Percentiles rank a stretch among this genome's conserved stretches.
phyloP scores from a whole-genome alignment of 805 yeast species.

The Candida dajiaensis region DNA sequence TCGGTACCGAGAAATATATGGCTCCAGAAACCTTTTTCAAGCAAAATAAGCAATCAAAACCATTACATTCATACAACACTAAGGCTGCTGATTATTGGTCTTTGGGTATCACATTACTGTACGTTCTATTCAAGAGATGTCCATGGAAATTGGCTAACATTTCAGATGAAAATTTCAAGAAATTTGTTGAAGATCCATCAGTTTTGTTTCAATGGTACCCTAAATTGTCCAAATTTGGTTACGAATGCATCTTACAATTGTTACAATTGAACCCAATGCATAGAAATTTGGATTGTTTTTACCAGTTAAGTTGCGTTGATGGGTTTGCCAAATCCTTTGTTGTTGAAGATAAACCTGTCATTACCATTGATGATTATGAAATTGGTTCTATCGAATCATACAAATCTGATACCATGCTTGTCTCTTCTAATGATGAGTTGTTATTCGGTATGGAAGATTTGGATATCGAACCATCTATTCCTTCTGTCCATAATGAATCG shows the following conservation, averaged over 20 bases:
- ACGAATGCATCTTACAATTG: conserved; percentile 59
- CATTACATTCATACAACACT: conserved; percentile 47
- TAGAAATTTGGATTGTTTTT: conserved; percentile 42
- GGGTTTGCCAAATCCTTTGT: conserved; percentile 6
- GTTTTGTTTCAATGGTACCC: conserved; percentile 73
- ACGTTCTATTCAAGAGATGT: conserved; percentile 74
- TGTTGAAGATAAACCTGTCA: neutral
- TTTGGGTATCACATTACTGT: conserved; percentile 72
- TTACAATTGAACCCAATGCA: conserved; percentile 60
- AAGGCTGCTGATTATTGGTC: conserved; percentile 85
- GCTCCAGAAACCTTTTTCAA: conserved; percentile 81
- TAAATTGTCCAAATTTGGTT: conserved; percentile 64
- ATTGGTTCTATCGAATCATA: neutral
- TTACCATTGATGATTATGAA: conserved; percentile 1
- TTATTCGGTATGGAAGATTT: conserved; percentile 12
- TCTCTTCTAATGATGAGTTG: conserved; percentile 8
- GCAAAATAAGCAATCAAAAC: conserved; percentile 6
- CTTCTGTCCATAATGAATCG: neutral
- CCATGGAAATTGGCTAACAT: conserved; percentile 74
- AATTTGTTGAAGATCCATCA: conserved; percentile 63
- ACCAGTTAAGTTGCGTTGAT: conserved; percentile 6
- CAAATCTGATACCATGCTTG: neutral
- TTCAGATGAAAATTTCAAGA: conserved; percentile 61
- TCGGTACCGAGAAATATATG: conserved; percentile 88
- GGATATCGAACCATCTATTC: neutral